Evolutionary conservation across 148 eudicot species (phyloP), one percentile per base, ranked within the genome.

Genomic region (Vaccinium macrocarpon): DNA sequence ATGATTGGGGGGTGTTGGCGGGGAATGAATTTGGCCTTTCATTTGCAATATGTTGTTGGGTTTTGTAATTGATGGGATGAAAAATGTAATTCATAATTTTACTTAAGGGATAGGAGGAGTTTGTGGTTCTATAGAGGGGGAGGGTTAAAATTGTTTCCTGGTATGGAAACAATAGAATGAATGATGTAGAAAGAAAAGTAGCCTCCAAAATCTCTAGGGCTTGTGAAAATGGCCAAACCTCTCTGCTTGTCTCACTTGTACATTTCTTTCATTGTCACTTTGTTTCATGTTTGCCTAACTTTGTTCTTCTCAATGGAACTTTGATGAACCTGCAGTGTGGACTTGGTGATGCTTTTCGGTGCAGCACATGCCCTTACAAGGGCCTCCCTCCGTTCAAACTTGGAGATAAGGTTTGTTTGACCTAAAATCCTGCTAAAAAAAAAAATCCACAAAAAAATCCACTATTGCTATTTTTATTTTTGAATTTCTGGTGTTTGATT

Each of bases 291-390:
- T 76, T 50, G 27, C 29, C 73, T 68, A 16, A 78, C 14, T 55
- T 8, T 56, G 48, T 32, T 53, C 59, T 52, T 14, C 42, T n/a
- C 25, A 14, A 57, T 55, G 57, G 25, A 8, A 82, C 59, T 27
- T 66, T 19, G 73, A 18, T 52, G 38, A 75, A 50, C 61, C 3
- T 87, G 86, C 91, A 95, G 94, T 97, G 99, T 85, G 98, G 97
- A 77, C 90, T 95, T 9, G 99, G 98, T 84, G 98, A 97, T 90
- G 99, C 99, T 68, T 97, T 97, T 83, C 88, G 99, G 82, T 97
- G 99, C 87, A 55, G 91, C 85, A 90, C 98, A 76, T 93, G 98
- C 84, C 99, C 99, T 82, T 97, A 95, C 87, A 93, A 92, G 87
- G 99, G 99, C 85, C 95, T 95, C 48, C 94, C 98, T 79, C 90